A percentile compares a stretch with the other conserved stretches of the same genome.
Evolutionary conservation across 345 rosid genomes (phyloP).

Genomic region (Bruguiera gymnorhiza): DNA sequence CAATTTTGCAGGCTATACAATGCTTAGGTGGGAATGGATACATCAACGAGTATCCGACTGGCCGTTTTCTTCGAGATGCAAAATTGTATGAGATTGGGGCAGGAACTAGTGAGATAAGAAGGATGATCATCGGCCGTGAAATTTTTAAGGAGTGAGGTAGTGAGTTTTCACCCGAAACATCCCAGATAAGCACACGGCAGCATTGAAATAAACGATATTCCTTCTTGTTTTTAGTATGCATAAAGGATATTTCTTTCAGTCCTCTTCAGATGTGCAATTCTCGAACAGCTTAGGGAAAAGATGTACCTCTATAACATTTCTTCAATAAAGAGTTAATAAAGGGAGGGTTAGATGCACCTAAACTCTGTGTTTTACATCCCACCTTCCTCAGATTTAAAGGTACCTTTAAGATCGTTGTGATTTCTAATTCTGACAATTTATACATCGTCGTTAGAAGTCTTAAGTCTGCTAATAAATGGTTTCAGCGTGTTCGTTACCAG

Average conservation of each 20-base stretch:
- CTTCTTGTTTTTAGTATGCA: not conserved
- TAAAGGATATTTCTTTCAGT: no score
- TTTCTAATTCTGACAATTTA: no score
- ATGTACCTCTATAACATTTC: not conserved
- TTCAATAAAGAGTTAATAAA: no score
- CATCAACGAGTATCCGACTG: slow-evolving; percentile 80
- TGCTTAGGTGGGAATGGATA: slow-evolving; percentile 98
- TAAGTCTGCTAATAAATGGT: no score
- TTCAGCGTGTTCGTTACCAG: no score
- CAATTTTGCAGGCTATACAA: slow-evolving; percentile 73
- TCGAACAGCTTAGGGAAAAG: not conserved
- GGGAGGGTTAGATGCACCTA: no score
- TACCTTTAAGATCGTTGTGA: no score
- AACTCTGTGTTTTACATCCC: no score
- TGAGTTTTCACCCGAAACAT: not conserved
- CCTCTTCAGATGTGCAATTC: not conserved
- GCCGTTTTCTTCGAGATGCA: slow-evolving; percentile 89
- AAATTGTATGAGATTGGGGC: slow-evolving; percentile 91
- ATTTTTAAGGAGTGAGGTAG: slow-evolving; percentile 58
- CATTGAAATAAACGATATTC: not conserved
- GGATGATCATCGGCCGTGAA: slow-evolving; percentile 82
- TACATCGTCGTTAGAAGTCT: no score
- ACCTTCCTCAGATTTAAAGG: no score
- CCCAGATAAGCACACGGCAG: not conserved
- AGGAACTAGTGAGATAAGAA: slow-evolving; percentile 93